Base-by-base conservation (phyloP, 1,284 basidiomycete genomes). In the Ceratorhiza oryzae-sativae region DNA sequence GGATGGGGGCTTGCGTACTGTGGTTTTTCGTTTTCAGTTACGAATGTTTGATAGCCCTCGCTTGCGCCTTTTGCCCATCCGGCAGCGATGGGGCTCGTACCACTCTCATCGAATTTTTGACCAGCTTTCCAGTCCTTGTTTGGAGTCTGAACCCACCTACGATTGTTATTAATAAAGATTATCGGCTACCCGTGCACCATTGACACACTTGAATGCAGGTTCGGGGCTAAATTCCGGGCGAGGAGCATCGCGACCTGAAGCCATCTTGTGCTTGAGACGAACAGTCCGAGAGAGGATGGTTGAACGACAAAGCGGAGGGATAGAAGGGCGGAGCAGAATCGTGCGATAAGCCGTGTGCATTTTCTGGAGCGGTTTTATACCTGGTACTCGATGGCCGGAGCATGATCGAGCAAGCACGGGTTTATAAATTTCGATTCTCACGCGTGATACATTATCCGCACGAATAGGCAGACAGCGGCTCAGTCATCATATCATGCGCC, bases 11-110 rank as follows among this genome's bases (percentile, higher is more conserved):
- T 39, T 34, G 77, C 83, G 45, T 72, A 87, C 88, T 75, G 76
- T 12, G 83, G 81, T 61, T 86, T 81, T 48, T 82, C 79, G 34
- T 82, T 80, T 8, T 83, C 79, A 0, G 87, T 81, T 75, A 89
- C 84, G 63, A 91, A 80, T 36, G 82, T 81, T 71, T 82, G 86
- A 85, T 86, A 90, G n/a, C 85, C 86, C 18, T 78, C 80, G 42
- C 83, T 80, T 71, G 84, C 84, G 4, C 85, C 86, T 68, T 84
- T 83, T 62, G 84, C 63, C 86, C 87, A 88, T 42, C 79, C 80
- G 68, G 79, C 78, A 30, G 65, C 65, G 36, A 68, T 51, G 2
- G 87, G 87, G 8, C 79, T 80, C 0, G 82, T 78, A 0, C 85
- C 85, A n/a, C 82, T 80, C 0, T 84, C 82, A 12, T 78, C 75